phyloP scores from a whole-genome alignment of 169 alveolate genomes.

The Eimeria falciformis region DNA sequence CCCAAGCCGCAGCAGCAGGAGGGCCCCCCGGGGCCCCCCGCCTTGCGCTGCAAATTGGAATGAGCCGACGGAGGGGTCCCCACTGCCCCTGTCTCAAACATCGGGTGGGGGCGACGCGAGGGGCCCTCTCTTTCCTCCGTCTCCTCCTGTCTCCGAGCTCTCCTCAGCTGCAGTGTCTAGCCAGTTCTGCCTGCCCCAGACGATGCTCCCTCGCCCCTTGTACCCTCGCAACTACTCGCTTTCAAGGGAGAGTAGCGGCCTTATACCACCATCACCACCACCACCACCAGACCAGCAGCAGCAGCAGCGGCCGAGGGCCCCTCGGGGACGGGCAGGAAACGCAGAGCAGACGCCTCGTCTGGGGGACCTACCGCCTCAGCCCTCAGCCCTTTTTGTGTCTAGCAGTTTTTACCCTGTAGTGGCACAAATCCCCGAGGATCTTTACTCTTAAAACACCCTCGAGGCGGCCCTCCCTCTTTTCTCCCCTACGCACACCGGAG shows the following conservation, averaged over 20 bases:
- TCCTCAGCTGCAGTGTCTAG: neutral
- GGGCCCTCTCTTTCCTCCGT: neutral
- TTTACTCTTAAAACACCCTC: neutral
- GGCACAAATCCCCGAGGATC: neutral
- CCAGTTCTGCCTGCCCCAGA: neutral
- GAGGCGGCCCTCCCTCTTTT: no score
- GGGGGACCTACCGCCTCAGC: no score
- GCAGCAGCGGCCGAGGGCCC: neutral
- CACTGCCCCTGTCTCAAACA: no score
- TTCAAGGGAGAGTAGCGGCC: neutral
- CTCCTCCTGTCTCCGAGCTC: neutral
- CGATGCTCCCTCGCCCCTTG: neutral
- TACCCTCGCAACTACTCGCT: neutral
- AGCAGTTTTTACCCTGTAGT: neutral
- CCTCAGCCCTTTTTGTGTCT: no score
- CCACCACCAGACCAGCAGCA: constrained; percentile 28
- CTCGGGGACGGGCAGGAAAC: neutral
- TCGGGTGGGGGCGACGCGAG: neutral
- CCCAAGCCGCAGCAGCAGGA: constrained; percentile 13
- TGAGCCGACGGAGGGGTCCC: no score
- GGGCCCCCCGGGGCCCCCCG: no score
- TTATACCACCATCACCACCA: neutral
- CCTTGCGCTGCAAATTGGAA: no score
- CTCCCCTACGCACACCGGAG: no score
- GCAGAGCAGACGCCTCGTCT: neutral